Conservation (phyloP, 805 yeast species). For the Yueomyces sp. region DNA sequence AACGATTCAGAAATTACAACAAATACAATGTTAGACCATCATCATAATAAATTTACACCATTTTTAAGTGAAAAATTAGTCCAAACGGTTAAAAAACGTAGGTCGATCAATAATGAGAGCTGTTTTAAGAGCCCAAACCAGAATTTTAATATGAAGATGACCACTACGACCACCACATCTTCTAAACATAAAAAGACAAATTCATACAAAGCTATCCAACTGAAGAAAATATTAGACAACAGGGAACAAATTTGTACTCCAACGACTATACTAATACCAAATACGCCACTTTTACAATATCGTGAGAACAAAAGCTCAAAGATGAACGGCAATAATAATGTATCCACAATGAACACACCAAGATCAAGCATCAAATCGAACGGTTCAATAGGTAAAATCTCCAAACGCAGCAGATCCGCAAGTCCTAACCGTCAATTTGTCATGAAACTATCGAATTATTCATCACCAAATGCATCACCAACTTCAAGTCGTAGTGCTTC, state of each 20-base stretch:
- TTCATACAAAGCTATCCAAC: conserved; percentile 24
- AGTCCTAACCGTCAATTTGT: conserved; percentile 10
- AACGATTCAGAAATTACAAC: too few species aligned
- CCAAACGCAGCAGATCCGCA: conserved; percentile 1
- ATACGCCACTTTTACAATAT: background rate
- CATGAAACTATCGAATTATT: conserved; percentile 7
- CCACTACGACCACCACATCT: background rate
- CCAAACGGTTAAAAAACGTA: background rate
- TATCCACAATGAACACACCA: background rate
- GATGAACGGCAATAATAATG: background rate
- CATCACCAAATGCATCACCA: background rate
- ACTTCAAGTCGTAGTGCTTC: background rate
- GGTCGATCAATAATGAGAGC: conserved; percentile 9
- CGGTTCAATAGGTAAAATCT: too few species aligned
- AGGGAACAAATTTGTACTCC: conserved; percentile 10
- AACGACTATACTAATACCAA: background rate
- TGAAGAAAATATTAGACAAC: conserved; percentile 19
- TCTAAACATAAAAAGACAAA: conserved; percentile 22
- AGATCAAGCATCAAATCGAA: background rate
- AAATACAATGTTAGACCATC: too few species aligned
- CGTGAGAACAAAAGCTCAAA: background rate
- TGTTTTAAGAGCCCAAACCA: conserved; percentile 9
- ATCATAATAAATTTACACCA: conserved; percentile 5
- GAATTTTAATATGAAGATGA: background rate
- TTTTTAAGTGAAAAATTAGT: conserved; percentile 6